phyloP scores from a whole-genome alignment of 2,329 filamentous ascomycete species.

The Metarhizium humberi region DNA sequence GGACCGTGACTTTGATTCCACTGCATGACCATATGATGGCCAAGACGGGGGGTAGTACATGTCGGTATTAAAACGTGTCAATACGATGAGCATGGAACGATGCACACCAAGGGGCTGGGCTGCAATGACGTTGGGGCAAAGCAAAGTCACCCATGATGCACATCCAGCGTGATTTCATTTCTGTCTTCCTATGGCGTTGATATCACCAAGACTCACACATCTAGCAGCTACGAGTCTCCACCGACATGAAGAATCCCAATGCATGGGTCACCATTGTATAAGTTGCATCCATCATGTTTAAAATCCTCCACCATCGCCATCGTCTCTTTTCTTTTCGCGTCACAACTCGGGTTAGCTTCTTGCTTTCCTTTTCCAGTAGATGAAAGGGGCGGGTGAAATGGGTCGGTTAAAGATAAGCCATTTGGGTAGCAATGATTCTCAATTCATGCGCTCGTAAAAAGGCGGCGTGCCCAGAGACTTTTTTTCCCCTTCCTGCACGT shows the following conservation, averaged over 20 bases:
- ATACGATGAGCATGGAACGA: not conserved
- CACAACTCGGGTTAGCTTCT: slow-evolving; percentile 16
- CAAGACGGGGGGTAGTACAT: too few species aligned
- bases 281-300: not conserved
- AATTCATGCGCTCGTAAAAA: slow-evolving; percentile 15
- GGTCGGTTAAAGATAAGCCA: not conserved
- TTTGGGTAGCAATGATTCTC: slow-evolving; percentile 13
- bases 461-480: slow-evolving; percentile 3
- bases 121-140: not conserved
- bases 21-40: not conserved
- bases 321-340: slow-evolving; percentile 13
- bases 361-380: slow-evolving; percentile 9
- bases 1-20: slow-evolving; percentile 11
- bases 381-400: slow-evolving; percentile 6
- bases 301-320: slow-evolving; percentile 8
- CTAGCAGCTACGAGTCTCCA: not conserved
- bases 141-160: not conserved
- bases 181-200: not conserved
- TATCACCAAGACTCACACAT: not conserved
- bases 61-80: not conserved
- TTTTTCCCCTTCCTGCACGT: not conserved
- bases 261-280: slow-evolving; percentile 3
- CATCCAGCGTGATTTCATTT: not conserved
- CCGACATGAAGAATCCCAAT: slow-evolving; percentile 1
- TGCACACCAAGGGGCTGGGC: not conserved